phyloP scores from a whole-genome alignment of 2,329 filamentous ascomycete species.

The Phaeophleospora eucalypticola region DNA sequence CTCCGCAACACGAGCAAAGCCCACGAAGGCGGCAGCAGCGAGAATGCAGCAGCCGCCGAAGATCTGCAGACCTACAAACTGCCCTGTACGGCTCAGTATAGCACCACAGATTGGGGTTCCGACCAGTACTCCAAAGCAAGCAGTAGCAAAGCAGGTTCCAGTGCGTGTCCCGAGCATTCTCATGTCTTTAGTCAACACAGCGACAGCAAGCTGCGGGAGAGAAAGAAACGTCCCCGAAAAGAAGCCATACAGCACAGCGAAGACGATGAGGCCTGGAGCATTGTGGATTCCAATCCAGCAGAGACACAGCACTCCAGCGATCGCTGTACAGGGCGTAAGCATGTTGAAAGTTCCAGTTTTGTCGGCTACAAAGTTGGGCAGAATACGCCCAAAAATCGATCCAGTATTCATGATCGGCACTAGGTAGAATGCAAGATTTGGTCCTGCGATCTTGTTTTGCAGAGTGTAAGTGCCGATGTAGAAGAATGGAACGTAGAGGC shows the following conservation, averaged over 20 bases:
- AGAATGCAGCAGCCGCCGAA: not conserved
- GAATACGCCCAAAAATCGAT: slow-evolving; percentile 53
- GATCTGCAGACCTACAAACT: not conserved
- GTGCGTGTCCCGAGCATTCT: slow-evolving; percentile 48
- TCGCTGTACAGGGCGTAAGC: slow-evolving; percentile 35
- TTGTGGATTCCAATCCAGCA: slow-evolving; percentile 17
- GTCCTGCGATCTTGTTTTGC: slow-evolving; percentile 39
- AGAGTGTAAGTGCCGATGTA: slow-evolving; percentile 58
- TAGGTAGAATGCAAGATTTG: slow-evolving; percentile 58
- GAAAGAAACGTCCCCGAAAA: slow-evolving; percentile 23
- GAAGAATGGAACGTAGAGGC: slow-evolving; percentile 46
- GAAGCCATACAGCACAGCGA: slow-evolving; percentile 17
- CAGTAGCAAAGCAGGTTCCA: slow-evolving; percentile 52
- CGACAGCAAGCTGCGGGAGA: slow-evolving; percentile 44
- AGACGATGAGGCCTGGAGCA: slow-evolving; percentile 13
- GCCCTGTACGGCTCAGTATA: slow-evolving; percentile 31
- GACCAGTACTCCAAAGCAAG: slow-evolving; percentile 47
- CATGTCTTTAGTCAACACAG: slow-evolving; percentile 38
- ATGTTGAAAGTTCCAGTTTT: slow-evolving; percentile 54
- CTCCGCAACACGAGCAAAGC: not conserved
- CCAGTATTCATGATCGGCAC: slow-evolving; percentile 62
- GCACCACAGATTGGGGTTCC: slow-evolving; percentile 56
- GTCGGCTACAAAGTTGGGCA: slow-evolving; percentile 55
- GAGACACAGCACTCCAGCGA: slow-evolving; percentile 12
- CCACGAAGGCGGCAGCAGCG: not conserved